Conservation (phyloP, 1,284 basidiomycete genomes). For the Boletus smithii region DNA sequence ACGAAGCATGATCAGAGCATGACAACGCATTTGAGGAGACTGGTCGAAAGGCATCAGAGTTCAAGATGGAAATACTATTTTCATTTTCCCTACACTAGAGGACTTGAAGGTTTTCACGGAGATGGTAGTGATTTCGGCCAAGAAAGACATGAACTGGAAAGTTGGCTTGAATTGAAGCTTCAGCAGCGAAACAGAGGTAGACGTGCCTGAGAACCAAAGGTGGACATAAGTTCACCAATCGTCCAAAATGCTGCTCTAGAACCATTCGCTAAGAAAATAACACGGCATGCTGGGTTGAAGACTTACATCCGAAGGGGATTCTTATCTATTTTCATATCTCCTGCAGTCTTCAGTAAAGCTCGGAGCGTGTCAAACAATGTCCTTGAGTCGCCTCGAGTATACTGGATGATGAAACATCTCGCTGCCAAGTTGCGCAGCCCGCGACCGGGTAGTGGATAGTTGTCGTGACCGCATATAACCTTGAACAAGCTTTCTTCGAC, state of each 20-base stretch:
- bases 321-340: conserved; percentile 68
- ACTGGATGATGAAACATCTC: conserved; percentile 76
- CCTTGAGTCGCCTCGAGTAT: conserved; percentile 78
- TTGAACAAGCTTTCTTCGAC: conserved; percentile 65
- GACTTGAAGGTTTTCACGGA: conserved; percentile 67
- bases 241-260: conserved; percentile 73
- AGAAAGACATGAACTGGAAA: conserved; percentile 87
- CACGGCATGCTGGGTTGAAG: conserved; percentile 7
- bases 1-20: conserved; percentile 74
- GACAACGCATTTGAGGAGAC: conserved; percentile 79
- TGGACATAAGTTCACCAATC: conserved; percentile 84
- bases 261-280: conserved; percentile 7
- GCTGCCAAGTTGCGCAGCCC: conserved; percentile 80
- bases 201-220: conserved; percentile 78
- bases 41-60: conserved; percentile 29
- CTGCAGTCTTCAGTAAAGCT: conserved; percentile 67
- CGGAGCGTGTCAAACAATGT: conserved; percentile 89
- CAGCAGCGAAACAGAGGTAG: not conserved
- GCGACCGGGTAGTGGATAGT: conserved; percentile 78
- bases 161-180: not conserved
- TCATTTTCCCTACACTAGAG: conserved; percentile 54
- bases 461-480: conserved; percentile 55
- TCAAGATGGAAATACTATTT: not conserved
- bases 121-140: conserved; percentile 75
- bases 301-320: conserved; percentile 68